Percentiles rank a stretch among this genome's conserved stretches.
Conservation (phyloP, 495 filamentous ascomycete genomes). For the Penicillium pulvis region DNA sequence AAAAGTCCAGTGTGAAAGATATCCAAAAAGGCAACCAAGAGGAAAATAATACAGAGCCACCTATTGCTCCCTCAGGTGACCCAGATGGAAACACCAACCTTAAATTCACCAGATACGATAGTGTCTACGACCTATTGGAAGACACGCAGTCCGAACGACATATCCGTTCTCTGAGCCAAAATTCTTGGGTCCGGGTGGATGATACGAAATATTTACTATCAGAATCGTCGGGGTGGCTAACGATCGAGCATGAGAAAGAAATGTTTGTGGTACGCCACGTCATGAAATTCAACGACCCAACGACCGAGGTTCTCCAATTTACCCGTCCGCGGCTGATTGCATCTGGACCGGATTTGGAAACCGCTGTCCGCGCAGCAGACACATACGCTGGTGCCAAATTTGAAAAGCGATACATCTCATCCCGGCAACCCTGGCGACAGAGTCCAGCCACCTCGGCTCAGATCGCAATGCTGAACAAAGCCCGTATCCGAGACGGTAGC, state of each 20-base stretch:
- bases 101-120: slow-evolving; percentile 84
- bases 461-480: slow-evolving; percentile 69
- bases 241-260: slow-evolving; percentile 54
- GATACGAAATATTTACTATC: slow-evolving; percentile 66
- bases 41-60: slow-evolving; percentile 2
- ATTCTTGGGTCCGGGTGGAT: slow-evolving; percentile 79
- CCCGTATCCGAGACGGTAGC: slow-evolving; percentile 55
- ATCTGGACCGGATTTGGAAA: slow-evolving; percentile 56
- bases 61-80: slow-evolving; percentile 1
- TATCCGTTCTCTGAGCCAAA: slow-evolving; percentile 70
- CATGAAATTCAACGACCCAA: slow-evolving; percentile 31
- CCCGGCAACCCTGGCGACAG: slow-evolving; percentile 66
- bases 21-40: slow-evolving; percentile 48
- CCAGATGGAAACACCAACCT: slow-evolving; percentile 34
- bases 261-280: slow-evolving; percentile 38
- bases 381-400: slow-evolving; percentile 71
- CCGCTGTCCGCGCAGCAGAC: slow-evolving; percentile 81
- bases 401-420: slow-evolving; percentile 57
- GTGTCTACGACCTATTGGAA: slow-evolving; percentile 81
- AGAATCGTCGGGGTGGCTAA: slow-evolving; percentile 51
- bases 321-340: slow-evolving; percentile 68
- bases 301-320: slow-evolving; percentile 39
- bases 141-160: slow-evolving; percentile 77
- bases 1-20: slow-evolving; percentile 57
- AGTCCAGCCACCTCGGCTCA: slow-evolving; percentile 68